Percentiles rank a stretch among this genome's conserved stretches.
Conservation (phyloP, 2,329 filamentous ascomycete genomes). For the Penicillium vulpinum region DNA sequence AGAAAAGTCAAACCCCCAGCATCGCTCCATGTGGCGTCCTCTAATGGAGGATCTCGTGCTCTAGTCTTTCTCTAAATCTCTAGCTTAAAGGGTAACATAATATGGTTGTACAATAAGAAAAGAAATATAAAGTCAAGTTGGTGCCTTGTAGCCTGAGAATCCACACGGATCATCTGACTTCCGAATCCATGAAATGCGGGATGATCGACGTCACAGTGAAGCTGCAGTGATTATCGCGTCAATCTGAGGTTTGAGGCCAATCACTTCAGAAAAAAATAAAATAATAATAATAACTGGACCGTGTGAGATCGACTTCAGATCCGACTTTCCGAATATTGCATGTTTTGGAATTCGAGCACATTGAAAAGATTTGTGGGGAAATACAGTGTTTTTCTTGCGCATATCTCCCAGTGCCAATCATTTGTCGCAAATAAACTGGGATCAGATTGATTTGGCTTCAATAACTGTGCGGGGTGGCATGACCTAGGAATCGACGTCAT, state of each 20-base stretch:
- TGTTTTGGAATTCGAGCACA: not conserved
- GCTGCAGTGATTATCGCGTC: slow-evolving; percentile 1
- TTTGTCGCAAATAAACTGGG: not conserved
- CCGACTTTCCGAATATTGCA: not conserved
- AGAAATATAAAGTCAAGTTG: not conserved
- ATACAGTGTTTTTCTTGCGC: not conserved
- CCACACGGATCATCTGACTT: slow-evolving; percentile 12
- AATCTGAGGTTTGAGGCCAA: slow-evolving; percentile 2
- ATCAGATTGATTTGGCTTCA: not conserved
- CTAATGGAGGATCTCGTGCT: too few species aligned
- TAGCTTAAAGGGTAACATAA: not conserved
- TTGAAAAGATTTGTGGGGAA: not conserved
- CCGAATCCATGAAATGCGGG: slow-evolving; percentile 22
- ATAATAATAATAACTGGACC: not conserved
- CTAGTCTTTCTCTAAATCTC: not conserved
- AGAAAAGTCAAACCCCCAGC: too few species aligned
- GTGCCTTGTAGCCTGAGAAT: slow-evolving; percentile 21
- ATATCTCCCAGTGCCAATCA: not conserved
- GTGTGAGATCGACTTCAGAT: not conserved
- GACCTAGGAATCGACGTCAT: slow-evolving; percentile 35
- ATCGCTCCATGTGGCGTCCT: fast-evolving
- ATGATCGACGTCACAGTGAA: slow-evolving; percentile 30
- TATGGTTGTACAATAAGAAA: not conserved
- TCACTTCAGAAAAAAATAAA: not conserved
- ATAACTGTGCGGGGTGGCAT: slow-evolving; percentile 21